Conservation (phyloP, 768 basidiomycete genomes). For the Royoungia palumana region DNA sequence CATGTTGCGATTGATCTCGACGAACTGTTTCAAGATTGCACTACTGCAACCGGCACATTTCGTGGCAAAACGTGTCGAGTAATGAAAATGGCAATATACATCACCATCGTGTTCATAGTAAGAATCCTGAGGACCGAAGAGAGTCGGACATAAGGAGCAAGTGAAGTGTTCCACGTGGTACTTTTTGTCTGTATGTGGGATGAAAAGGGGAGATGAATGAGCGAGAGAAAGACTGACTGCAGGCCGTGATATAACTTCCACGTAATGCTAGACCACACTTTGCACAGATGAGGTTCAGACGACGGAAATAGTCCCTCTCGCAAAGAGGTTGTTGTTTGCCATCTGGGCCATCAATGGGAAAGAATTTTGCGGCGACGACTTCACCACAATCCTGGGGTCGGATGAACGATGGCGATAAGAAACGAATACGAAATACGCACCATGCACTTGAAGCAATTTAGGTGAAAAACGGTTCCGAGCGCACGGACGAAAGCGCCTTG, state of each 20-base stretch:
- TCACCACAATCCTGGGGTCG: constrained; percentile 82
- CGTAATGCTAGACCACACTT: constrained; percentile 93
- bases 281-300: constrained; percentile 93
- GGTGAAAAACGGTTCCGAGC: constrained; percentile 87
- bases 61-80: constrained; percentile 96
- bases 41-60: constrained; percentile 98
- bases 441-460: constrained; percentile 98
- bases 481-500: constrained; percentile 97
- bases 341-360: constrained; percentile 92
- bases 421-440: constrained; percentile 46
- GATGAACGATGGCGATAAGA: background rate
- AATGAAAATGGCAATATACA: constrained; percentile 99
- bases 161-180: constrained; percentile 99
- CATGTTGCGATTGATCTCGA: constrained; percentile 98
- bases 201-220: constrained; percentile 9
- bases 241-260: constrained; percentile 98
- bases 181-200: constrained; percentile 73
- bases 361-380: constrained; percentile 97
- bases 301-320: constrained; percentile 96
- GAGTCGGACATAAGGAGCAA: constrained; percentile 91
- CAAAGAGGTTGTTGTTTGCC: constrained; percentile 92
- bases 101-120: constrained; percentile 99
- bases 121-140: constrained; percentile 97
- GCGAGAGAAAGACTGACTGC: constrained; percentile 60
- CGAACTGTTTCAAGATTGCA: constrained; percentile 98